Evolutionary conservation across 148 eudicot species (phyloP).

Genomic region (Camellia lanceoleosa): DNA sequence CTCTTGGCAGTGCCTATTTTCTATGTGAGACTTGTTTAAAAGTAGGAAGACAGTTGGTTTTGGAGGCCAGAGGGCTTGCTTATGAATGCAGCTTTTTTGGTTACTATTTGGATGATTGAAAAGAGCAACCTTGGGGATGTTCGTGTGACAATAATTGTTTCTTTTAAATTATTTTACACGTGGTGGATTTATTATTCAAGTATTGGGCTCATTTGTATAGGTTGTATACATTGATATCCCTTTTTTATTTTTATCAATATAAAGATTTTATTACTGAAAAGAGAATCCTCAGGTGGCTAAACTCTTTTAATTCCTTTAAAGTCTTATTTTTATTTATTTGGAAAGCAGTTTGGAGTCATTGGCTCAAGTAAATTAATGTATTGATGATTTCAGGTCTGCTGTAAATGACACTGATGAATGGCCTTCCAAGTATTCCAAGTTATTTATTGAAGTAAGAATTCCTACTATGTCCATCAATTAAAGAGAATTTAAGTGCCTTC

Average conservation of each 20-base stretch:
- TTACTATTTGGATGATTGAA: background rate
- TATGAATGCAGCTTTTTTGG: background rate
- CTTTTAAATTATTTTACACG: background rate
- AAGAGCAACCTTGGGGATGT: constrained; percentile 5
- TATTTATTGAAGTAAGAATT: constrained; percentile 76
- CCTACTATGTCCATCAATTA: background rate
- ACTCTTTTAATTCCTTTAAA: background rate
- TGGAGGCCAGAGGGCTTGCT: background rate
- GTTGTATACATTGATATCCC: background rate
- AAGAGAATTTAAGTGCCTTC: background rate
- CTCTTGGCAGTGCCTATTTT: background rate
- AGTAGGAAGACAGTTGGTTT: background rate
- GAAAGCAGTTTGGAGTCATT: constrained; percentile 3
- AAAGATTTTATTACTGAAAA: background rate
- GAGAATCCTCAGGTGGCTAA: background rate
- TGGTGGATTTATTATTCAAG: background rate
- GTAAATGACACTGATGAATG: constrained; percentile 89
- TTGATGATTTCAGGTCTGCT: constrained; percentile 63
- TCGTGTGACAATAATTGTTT: background rate
- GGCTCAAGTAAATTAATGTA: background rate
- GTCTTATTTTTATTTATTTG: background rate
- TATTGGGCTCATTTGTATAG: background rate
- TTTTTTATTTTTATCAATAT: background rate
- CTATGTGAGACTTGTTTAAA: background rate
- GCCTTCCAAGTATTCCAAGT: constrained; percentile 95